Base-by-base conservation (phyloP, 2,329 filamentous ascomycete species). In the Bipolaris bicolor region DNA sequence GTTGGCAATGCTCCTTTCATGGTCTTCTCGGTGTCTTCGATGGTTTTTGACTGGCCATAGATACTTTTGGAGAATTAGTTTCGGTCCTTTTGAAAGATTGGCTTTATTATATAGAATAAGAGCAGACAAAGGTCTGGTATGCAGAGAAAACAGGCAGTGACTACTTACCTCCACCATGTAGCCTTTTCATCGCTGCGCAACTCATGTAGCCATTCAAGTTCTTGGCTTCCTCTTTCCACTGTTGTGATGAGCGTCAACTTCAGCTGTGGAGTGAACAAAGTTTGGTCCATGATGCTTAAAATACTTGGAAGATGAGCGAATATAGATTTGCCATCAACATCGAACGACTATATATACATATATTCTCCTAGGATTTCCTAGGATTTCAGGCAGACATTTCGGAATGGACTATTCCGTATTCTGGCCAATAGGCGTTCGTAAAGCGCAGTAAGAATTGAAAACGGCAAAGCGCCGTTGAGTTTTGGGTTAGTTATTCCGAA, bases 191-290 rank as follows among this genome's bases (percentile, higher is more conserved):
- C 53, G 43, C 68, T 76, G 20, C 66, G 60, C 13, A 76, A 15
- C 55, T 69, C 60, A 50, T 76, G 72, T n/a, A 74, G 24, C 72
- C 73, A 75, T n/a, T 64, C 63, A n/a, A 76, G 49, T 49, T 76
- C 74, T 18, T 60, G 58, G 59, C 71, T 73, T 47, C 68, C 71
- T 52, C 57, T 55, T 22, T 71, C 70, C 10, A 66, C 66, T 33
- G 56, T 67, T 18, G 63, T 66, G 24, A 76, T 24, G 13, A 73
- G 64, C 13, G 69, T 75, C 47, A 76, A 57, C 37, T 73, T 68
- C 13, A 76, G 59, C 24, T 68, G 65, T 11, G 70, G 62, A 5
- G 74, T 76, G 29, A 58, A 63, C 15, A 75, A 45, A 13, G 60
- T 47, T 13, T 50, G 24, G 2, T 76, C 68, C 74, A 75, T 74